Percentiles rank a stretch among this genome's conserved stretches.
Conservation (phyloP, 805 yeast genomes). For the Candida vartiovaarae region DNA sequence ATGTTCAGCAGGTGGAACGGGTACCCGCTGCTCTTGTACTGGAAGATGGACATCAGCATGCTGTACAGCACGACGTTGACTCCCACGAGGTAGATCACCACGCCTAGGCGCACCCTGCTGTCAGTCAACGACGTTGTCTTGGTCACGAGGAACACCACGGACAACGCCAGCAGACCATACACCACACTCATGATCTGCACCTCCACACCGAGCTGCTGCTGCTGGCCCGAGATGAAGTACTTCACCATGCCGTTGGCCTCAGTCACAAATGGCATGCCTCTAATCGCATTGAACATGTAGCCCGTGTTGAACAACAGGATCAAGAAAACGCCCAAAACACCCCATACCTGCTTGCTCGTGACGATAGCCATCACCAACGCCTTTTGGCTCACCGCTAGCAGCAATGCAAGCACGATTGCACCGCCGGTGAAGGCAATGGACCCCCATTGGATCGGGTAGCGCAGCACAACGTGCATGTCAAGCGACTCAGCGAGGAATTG, state of each 20-base stretch:
- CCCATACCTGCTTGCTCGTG: conserved; percentile 62
- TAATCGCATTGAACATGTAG: conserved; percentile 87
- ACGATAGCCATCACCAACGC: conserved; percentile 33
- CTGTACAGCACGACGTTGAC: conserved; percentile 54
- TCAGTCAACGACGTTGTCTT: conserved; percentile 45
- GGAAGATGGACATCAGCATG: conserved; percentile 57
- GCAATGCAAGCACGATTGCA: conserved; percentile 24
- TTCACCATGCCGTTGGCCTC: conserved; percentile 29
- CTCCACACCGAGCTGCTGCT: conserved; percentile 77
- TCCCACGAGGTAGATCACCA: conserved; percentile 37
- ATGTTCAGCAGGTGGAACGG: conserved; percentile 57
- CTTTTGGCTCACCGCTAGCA: conserved; percentile 27
- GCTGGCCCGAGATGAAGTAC: conserved; percentile 56
- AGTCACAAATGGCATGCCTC: conserved; percentile 53
- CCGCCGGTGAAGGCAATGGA: conserved; percentile 27
- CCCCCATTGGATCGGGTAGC: conserved; percentile 34
- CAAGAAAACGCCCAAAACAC: conserved; percentile 51
- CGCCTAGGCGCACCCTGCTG: conserved; percentile 40
- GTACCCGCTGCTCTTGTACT: conserved; percentile 64
- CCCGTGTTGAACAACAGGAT: conserved; percentile 77
- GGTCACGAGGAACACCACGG: conserved; percentile 50
- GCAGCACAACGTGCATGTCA: conserved; percentile 19
- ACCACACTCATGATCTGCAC: conserved; percentile 76
- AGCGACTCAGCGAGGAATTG: conserved; percentile 20
- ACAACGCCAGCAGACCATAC: conserved; percentile 61